Evolutionary conservation across 495 filamentous ascomycete species (phyloP), one percentile per base, ranked within the genome.

Genomic region (Immersiella caudata): DNA sequence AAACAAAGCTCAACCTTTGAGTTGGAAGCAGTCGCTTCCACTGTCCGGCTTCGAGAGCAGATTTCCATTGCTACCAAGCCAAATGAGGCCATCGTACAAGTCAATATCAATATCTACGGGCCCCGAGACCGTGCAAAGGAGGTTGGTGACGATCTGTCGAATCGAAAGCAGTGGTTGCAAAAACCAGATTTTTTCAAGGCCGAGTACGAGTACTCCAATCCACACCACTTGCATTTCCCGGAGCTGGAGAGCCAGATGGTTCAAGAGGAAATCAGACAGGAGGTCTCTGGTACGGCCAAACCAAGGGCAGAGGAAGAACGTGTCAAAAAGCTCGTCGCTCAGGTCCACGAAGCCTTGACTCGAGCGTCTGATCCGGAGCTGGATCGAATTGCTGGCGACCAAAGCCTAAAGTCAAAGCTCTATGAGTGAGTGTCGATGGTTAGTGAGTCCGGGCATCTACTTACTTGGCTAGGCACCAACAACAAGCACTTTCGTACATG

Each of bases 31-130:
- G 59, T 77, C 20, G 67, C 27, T 1, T n/a, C 51, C 21, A 69
- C 64, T 16, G 20, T 33, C 14, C 9, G 22, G 1, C 69, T 76
- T 16, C 68, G 62, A 36, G 68, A 75, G 16, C 63, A 55, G 40
- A 68, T 76, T 18, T 40, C 62, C 18, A 54, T 57, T n/a, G 71
- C 70, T 14, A 62, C 60, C 57, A 74, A 71, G 59, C 35, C 70
- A 1, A 50, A 61, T 1, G 74, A 76, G 18, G 70, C 74, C 18
- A 65, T 74, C 8, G 64, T 73, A 11, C 66, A 65, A 14, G 67
- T 80, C n/a, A 68, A 79, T 40, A 76, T 81, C 62, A 77, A 76
- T 56, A 63, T 81, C 11, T 79, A 79, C 60, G 79, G 79, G 6
- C 68, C 71, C 5, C 67, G 25, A 6, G 35, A 60, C 18, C 35